Conservation (phyloP, 2,329 filamentous ascomycete species). For the Dothideomycetidae sp. region DNA sequence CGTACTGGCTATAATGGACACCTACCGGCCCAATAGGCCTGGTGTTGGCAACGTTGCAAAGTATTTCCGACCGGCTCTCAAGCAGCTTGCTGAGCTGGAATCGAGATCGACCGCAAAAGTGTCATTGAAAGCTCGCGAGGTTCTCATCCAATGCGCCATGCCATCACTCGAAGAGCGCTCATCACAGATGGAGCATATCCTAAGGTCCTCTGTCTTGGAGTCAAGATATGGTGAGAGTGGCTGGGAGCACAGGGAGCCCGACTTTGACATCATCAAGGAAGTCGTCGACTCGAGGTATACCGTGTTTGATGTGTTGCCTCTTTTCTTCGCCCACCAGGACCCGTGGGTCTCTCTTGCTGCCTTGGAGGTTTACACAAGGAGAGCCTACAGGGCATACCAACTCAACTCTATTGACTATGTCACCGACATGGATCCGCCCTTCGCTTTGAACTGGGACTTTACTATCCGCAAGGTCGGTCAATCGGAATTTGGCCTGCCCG, state of each 20-base stretch:
- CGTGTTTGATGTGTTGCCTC: conserved; percentile 86
- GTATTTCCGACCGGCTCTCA: conserved; percentile 68
- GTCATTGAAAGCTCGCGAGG: conserved; percentile 88
- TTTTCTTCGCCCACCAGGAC: conserved; percentile 90
- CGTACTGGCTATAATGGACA: conserved; percentile 76
- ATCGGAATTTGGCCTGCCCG: conserved; percentile 71
- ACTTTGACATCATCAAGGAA: conserved; percentile 83
- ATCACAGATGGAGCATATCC: conserved; percentile 95
- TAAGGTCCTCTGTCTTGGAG: conserved; percentile 87
- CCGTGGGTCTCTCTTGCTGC: conserved; percentile 88
- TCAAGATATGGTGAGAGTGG: conserved; percentile 96
- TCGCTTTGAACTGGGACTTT: conserved; percentile 88
- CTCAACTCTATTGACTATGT: conserved; percentile 83
- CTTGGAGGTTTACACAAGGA: conserved; percentile 89
- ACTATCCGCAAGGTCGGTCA: conserved; percentile 84
- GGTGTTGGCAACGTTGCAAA: conserved; percentile 78
- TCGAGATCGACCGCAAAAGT: conserved; percentile 83
- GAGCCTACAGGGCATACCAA: conserved; percentile 91
- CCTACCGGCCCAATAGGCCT: conserved; percentile 90
- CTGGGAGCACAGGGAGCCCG: conserved; percentile 90
- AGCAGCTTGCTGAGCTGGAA: conserved; percentile 81
- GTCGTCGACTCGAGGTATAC: conserved; percentile 98
- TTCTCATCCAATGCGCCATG: conserved; percentile 92
- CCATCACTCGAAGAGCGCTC: conserved; percentile 91
- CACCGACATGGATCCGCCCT: conserved; percentile 59